Conservation (phyloP, 805 yeast species). For the Candida alai region DNA sequence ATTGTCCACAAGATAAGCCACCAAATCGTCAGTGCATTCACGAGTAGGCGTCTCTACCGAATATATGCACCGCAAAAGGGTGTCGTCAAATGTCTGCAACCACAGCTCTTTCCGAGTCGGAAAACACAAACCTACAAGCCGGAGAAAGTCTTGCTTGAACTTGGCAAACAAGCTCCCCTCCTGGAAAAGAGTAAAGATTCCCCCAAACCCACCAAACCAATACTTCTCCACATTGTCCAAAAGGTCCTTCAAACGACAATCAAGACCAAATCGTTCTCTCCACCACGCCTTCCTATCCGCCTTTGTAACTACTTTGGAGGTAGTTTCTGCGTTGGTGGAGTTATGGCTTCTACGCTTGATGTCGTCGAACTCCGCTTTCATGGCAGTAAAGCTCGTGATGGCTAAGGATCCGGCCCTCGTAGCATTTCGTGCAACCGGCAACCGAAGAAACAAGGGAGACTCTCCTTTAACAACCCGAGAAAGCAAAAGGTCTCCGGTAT, state of each 20-base stretch:
- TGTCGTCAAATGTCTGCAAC: slow-evolving; percentile 13
- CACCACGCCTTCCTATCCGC: slow-evolving; percentile 77
- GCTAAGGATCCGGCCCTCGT: slow-evolving; percentile 38
- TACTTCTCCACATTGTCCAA: slow-evolving; percentile 53
- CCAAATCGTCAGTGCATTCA: slow-evolving; percentile 55
- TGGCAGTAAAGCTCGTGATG: slow-evolving; percentile 36
- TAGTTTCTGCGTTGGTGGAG: slow-evolving; percentile 53
- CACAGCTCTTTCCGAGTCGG: slow-evolving; percentile 11
- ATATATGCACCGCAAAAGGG: slow-evolving; percentile 19
- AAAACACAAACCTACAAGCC: slow-evolving; percentile 12
- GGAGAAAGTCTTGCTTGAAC: slow-evolving; percentile 18
- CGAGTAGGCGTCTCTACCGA: slow-evolving; percentile 11
- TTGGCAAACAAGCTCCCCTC: slow-evolving; percentile 18
- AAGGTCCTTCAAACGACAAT: slow-evolving; percentile 49
- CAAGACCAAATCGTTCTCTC: slow-evolving; percentile 61
- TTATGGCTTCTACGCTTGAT: slow-evolving; percentile 61
- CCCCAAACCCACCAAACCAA: slow-evolving; percentile 79
- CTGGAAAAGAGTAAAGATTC: slow-evolving; percentile 47
- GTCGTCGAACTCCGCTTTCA: slow-evolving; percentile 24
- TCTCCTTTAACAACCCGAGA: slow-evolving; percentile 36
- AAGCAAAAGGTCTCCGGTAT: slow-evolving; percentile 56
- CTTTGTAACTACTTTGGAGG: slow-evolving; percentile 48
- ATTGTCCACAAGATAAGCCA: slow-evolving; percentile 59
- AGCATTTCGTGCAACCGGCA: slow-evolving; percentile 56
- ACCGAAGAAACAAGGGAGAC: slow-evolving; percentile 46